Base-by-base conservation (phyloP, 768 basidiomycete species). In the Lyophyllum atratum region DNA sequence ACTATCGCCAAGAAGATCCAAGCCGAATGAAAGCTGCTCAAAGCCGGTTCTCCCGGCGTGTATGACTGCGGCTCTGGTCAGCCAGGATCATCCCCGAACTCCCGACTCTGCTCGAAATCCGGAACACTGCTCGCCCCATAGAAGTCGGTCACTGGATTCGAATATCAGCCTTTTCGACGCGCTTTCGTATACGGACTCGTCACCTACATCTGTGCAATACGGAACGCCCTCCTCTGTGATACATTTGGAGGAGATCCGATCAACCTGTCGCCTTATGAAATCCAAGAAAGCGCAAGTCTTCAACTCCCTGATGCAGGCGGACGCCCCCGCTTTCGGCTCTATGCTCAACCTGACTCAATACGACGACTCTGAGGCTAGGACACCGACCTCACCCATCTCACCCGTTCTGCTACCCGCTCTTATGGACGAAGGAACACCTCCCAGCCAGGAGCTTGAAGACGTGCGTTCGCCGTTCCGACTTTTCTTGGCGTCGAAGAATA, bases 201-300 rank as follows among this genome's bases (percentile, higher is more conserved):
- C 52, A 26, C 17, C 55, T 50, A 42, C 29, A 19, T 26, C 33
- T 29, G 48, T 21, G 7, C 21, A 22, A 24, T 28, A 15, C 37
- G 29, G 39, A 15, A 39, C 22, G 22, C 44, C 37, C 10, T 42
- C 56, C 17, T 45, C 39, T 2, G 10, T 4, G 19, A 19, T 8
- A n/a, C n/a, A 40, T 28, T 19, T 52, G 6, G 39, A 50, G 29
- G 44, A 54, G 22, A 43, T 49, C 12, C 59, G 54, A 22, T 61
- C 59, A 10, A 55, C 59, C 9, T 61, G 57, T 44, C 55, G 59
- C 24, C 44, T 61, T 14, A 28, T 61, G 17, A 56, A 61, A 52
- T 61, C 56, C n/a, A 56, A 25, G n/a, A 29, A 28, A n/a, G 29
- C 1, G 17, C 25, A 29, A n/a, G 15, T 6, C 24, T 9, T 15